A percentile compares a stretch with the other conserved stretches of the same genome.
Conservation (phyloP, 2,329 filamentous ascomycete genomes). For the Xylaria sp. region DNA sequence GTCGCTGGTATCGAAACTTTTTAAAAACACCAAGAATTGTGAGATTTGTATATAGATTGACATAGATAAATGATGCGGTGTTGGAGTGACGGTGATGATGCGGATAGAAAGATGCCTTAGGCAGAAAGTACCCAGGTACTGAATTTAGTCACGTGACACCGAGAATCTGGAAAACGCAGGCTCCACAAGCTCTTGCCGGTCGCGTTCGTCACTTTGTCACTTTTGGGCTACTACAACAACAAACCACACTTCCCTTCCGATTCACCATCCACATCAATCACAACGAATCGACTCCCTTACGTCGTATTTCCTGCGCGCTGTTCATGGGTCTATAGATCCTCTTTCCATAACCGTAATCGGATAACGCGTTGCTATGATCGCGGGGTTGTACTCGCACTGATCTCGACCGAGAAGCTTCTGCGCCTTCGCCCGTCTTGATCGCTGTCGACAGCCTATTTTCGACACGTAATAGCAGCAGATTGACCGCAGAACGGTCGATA, state of each 20-base stretch:
- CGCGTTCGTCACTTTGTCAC: conserved; percentile 2
- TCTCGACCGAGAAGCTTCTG: background rate
- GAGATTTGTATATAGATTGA: no score
- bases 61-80: no score
- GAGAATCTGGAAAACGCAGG: background rate
- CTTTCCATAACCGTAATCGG: background rate
- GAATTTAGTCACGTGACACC: background rate
- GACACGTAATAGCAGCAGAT: background rate
- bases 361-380: conserved; percentile 4
- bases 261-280: background rate
- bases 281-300: background rate
- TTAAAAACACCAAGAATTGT: no score
- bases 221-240: background rate
- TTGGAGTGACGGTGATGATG: no score
- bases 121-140: background rate
- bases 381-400: background rate
- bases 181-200: conserved; percentile 14
- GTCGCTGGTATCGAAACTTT: no score
- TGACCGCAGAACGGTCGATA: background rate
- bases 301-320: background rate
- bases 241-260: background rate
- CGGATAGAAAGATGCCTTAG: no score
- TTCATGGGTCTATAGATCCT: background rate
- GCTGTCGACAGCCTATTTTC: background rate
- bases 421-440: background rate